A percentile compares a stretch with the other conserved stretches of the same genome.
These are phyloP conservation scores for Mortierella sp. DNA, from an alignment of 371 early-diverging fungal genomes.

Conservation along the genomic window DNA sequence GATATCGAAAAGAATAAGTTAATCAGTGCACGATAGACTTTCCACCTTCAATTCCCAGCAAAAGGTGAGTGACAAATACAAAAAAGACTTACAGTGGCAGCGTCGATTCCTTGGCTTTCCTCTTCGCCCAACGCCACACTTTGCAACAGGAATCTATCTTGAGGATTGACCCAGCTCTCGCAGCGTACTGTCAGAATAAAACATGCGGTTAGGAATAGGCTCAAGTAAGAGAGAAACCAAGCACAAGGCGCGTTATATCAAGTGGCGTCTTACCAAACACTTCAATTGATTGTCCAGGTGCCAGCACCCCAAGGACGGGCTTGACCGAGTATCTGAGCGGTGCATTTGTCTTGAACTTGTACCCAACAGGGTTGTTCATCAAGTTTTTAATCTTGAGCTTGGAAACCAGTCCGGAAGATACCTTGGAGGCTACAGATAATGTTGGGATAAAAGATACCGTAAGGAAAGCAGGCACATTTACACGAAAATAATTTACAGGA, in stretches of 20 bases:
- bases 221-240: conserved; percentile 16
- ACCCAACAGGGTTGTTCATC: conserved; percentile 59
- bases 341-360: conserved; percentile 75
- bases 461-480: too few relatives aligned
- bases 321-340: conserved; percentile 69
- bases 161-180: conserved; percentile 53
- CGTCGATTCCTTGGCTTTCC: conserved; percentile 42
- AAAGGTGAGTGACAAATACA: background rate
- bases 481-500: too few relatives aligned
- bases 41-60: background rate
- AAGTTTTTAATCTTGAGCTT: conserved; percentile 59
- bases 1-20: background rate
- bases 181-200: conserved; percentile 31
- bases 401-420: conserved; percentile 45
- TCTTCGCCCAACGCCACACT: conserved; percentile 38
- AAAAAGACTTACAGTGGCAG: conserved; percentile 29
- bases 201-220: conserved; percentile 25
- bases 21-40: background rate
- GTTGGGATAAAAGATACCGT: too few relatives aligned
- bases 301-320: conserved; percentile 65
- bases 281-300: conserved; percentile 60
- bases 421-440: conserved; percentile 36
- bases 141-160: conserved; percentile 51
- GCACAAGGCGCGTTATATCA: too few relatives aligned
- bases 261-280: conserved; percentile 63